These are phyloP conservation scores for Plasmodium yoelii DNA, from an alignment of 169 alveolate species.

Conservation along the genomic window DNA sequence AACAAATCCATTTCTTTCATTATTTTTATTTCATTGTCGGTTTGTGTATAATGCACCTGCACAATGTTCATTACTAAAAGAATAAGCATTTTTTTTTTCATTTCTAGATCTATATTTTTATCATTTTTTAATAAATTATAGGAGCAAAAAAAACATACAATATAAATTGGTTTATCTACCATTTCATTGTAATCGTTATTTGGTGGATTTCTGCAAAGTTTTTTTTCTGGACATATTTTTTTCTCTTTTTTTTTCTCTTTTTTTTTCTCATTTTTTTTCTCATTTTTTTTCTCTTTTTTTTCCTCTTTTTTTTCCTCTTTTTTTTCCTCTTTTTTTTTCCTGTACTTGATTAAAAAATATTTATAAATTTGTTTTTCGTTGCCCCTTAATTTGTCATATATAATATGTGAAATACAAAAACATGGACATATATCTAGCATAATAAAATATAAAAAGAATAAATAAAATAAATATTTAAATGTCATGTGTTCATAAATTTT, in stretches of 20 bases:
- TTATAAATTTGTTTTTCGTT: slow-evolving; percentile 2
- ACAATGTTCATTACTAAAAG: slow-evolving; percentile 9
- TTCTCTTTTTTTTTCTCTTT: background rate
- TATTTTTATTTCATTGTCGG: background rate
- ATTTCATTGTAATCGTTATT: background rate
- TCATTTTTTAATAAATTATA: slow-evolving; percentile 4
- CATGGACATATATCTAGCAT: slow-evolving; percentile 23
- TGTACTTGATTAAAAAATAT: background rate
- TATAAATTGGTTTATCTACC: background rate
- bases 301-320: background rate
- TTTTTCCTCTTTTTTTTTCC: background rate
- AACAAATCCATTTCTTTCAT: background rate
- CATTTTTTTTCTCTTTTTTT: background rate
- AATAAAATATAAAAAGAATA: slow-evolving; percentile 56
- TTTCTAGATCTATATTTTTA: background rate
- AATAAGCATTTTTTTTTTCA: slow-evolving; percentile 13
- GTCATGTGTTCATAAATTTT: slow-evolving; percentile 19
- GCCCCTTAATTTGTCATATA: background rate
- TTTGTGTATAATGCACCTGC: background rate
- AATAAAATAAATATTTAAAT: slow-evolving; percentile 21
- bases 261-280: too few relatives aligned
- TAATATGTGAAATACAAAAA: background rate
- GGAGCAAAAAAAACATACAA: slow-evolving; percentile 21
- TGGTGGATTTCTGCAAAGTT: background rate
- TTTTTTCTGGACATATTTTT: background rate